These are phyloP conservation scores for Nemania sp. DNA, from an alignment of 2,329 filamentous ascomycete genomes.

Conservation along the genomic window DNA sequence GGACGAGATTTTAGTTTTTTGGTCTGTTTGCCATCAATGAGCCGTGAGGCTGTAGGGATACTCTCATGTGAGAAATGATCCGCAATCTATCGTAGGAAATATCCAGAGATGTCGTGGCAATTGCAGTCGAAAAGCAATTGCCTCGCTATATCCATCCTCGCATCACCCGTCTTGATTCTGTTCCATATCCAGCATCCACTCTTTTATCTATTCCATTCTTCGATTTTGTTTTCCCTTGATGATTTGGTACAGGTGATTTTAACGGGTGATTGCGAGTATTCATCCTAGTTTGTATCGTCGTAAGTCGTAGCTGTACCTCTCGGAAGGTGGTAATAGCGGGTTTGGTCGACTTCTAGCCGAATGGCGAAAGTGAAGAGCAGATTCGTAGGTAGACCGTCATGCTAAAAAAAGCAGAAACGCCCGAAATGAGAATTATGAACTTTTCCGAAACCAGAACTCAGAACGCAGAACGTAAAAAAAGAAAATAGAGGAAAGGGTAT, in stretches of 20 bases:
- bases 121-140: conserved; percentile 28
- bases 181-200: conserved; percentile 33
- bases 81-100: conserved; percentile 34
- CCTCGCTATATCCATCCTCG: conserved; percentile 36
- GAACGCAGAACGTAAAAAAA: conserved; percentile 40
- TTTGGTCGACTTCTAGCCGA: conserved; percentile 30
- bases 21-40: conserved; percentile 30
- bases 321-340: conserved; percentile 20
- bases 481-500: conserved; percentile 46
- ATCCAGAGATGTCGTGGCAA: conserved; percentile 19
- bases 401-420: conserved; percentile 48
- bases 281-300: conserved; percentile 34
- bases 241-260: conserved; percentile 34
- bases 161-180: conserved; percentile 26
- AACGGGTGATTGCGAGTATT: conserved; percentile 28
- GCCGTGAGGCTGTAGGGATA: conserved; percentile 38
- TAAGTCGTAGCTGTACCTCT: conserved; percentile 35
- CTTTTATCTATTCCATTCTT: conserved; percentile 38
- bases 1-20: conserved; percentile 9
- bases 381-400: conserved; percentile 43
- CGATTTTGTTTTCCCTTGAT: conserved; percentile 28
- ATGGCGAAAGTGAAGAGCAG: conserved; percentile 17
- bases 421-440: conserved; percentile 46
- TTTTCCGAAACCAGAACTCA: conserved; percentile 47
- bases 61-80: conserved; percentile 25